These are phyloP conservation scores for Dactylellina drechsleri DNA, from an alignment of 2,329 filamentous ascomycete genomes.

Conservation along the genomic window DNA sequence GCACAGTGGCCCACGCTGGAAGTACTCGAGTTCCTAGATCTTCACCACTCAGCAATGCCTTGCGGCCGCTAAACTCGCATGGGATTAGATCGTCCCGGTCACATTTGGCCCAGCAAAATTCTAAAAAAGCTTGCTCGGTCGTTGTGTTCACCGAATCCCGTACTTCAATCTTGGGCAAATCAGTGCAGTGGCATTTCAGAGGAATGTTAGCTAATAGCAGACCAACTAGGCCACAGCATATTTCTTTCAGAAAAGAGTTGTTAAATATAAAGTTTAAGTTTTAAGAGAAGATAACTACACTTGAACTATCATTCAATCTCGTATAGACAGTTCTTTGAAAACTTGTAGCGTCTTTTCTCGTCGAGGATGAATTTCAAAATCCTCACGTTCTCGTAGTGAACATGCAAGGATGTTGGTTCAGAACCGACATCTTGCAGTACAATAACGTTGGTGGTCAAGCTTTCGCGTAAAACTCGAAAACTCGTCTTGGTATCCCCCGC, in stretches of 20 bases:
- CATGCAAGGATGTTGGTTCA: not conserved
- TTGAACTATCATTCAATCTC: no score
- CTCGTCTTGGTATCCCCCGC: conserved; percentile 15
- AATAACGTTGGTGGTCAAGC: conserved; percentile 32
- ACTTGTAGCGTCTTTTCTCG: no score
- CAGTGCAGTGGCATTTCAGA: no score
- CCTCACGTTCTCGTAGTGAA: no score
- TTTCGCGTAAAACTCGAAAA: conserved; percentile 5
- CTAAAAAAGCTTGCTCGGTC: not conserved
- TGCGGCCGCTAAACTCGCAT: not conserved
- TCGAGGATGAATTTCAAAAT: no score
- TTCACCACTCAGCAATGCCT: not conserved
- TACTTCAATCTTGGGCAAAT: no score
- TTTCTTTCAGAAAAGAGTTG: no score
- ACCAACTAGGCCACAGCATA: no score
- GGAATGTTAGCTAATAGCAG: no score
- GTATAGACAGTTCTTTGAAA: no score
- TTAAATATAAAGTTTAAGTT: no score
- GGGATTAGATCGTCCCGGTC: conserved; percentile 3
- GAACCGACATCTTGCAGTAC: conserved; percentile 8
- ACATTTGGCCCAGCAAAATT: not conserved
- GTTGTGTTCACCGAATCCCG: not conserved
- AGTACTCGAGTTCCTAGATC: not conserved
- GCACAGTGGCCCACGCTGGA: conserved; percentile 1
- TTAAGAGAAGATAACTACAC: no score